These are phyloP conservation scores for Sinapis alba DNA, from an alignment of 441 rosid genomes.

Conservation along the genomic window DNA sequence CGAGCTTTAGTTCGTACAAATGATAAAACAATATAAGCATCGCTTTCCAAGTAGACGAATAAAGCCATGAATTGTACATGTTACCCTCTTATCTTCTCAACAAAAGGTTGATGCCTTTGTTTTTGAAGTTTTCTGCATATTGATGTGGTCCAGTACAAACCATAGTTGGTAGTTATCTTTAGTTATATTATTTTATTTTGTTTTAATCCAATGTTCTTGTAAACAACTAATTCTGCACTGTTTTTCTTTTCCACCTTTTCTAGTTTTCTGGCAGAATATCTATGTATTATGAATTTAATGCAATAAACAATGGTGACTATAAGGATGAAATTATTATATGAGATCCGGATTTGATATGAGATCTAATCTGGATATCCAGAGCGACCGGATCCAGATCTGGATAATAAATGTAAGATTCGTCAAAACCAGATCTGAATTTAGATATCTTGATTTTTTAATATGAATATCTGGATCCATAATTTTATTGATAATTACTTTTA, in stretches of 20 bases:
- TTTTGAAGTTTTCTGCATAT: conserved; percentile 36
- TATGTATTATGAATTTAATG: background rate
- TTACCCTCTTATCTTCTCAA: conserved; percentile 39
- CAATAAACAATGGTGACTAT: background rate
- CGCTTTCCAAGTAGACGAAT: conserved; percentile 31
- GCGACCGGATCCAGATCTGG: no score
- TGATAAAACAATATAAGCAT: conserved; percentile 22
- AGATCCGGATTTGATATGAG: no score
- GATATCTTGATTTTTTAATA: no score
- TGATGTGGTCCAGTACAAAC: conserved; percentile 40
- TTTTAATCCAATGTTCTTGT: background rate
- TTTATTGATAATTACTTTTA: no score
- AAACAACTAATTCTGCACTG: background rate
- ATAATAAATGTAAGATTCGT: no score
- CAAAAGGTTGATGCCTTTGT: conserved; percentile 39
- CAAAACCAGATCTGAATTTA: no score
- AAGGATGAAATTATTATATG: no score
- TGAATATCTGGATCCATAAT: no score
- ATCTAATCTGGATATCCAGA: no score
- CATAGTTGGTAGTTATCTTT: conserved; percentile 27
- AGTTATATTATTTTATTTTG: background rate
- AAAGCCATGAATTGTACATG: conserved; percentile 30
- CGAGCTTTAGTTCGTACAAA: background rate
- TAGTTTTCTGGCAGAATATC: background rate
- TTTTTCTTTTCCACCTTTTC: background rate